Evolutionary conservation across 2,329 filamentous ascomycete genomes (phyloP).

Genomic region (Colletotrichum liaoningense): DNA sequence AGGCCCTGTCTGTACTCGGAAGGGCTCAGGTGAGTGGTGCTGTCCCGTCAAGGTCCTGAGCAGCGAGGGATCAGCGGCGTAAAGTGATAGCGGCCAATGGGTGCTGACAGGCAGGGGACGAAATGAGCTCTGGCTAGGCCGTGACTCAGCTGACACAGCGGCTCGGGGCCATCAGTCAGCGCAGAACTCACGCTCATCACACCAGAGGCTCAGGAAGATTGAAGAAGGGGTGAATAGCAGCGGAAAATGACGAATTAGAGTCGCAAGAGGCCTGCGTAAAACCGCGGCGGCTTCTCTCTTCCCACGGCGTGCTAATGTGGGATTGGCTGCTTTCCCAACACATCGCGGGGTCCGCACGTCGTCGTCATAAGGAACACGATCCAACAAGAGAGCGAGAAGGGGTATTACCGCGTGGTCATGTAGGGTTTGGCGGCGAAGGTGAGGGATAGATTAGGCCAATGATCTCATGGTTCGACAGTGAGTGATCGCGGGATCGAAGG

Average conservation of each 20-base stretch:
- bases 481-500: slow-evolving; percentile 5
- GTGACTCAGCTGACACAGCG: slow-evolving; percentile 30
- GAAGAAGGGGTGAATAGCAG: background rate
- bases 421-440: background rate
- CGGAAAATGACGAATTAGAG: slow-evolving; percentile 22
- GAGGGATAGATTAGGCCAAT: background rate
- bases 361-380: background rate
- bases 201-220: background rate
- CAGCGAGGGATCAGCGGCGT: slow-evolving; percentile 17
- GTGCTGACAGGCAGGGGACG: slow-evolving; percentile 6
- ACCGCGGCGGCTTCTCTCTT: background rate
- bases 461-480: slow-evolving; percentile 1
- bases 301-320: background rate
- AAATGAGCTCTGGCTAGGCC: slow-evolving; percentile 20
- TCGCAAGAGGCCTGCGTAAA: background rate
- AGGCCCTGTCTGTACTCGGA: background rate
- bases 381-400: background rate
- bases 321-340: background rate
- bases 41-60: background rate
- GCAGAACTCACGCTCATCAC: background rate
- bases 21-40: slow-evolving; percentile 20
- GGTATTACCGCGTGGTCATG: background rate
- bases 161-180: background rate
- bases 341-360: background rate
- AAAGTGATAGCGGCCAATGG: slow-evolving; percentile 25